A percentile compares a stretch with the other conserved stretches of the same genome.
Conservation (phyloP, 2,329 filamentous ascomycete genomes). For the Pseudocercospora eumusae region DNA sequence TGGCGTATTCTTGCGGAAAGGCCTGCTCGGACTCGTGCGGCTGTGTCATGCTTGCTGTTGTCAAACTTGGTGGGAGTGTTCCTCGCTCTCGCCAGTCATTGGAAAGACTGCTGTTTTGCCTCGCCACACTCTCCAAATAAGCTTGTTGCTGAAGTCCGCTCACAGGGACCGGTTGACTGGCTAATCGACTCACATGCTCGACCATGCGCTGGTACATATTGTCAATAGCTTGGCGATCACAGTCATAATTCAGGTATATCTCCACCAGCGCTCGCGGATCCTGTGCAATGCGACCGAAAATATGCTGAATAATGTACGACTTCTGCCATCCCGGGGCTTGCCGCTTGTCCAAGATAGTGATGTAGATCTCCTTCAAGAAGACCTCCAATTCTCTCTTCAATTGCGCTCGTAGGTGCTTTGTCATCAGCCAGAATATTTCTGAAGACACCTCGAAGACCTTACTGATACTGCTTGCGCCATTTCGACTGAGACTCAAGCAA, state of each 20-base stretch:
- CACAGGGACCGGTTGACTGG: slow-evolving; percentile 74
- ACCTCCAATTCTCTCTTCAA: slow-evolving; percentile 99
- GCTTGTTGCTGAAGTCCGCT: slow-evolving; percentile 77
- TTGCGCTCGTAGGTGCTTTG: slow-evolving; percentile 87
- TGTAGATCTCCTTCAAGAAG: slow-evolving; percentile 95
- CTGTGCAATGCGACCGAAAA: slow-evolving; percentile 78
- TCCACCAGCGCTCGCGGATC: slow-evolving; percentile 90
- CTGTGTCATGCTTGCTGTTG: slow-evolving; percentile 69
- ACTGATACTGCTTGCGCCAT: slow-evolving; percentile 89
- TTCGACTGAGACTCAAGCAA: slow-evolving; percentile 89
- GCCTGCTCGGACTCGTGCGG: slow-evolving; percentile 59
- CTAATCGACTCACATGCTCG: slow-evolving; percentile 87
- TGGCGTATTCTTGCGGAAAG: slow-evolving; percentile 82
- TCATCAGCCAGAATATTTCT: slow-evolving; percentile 97
- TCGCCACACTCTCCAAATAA: slow-evolving; percentile 77
- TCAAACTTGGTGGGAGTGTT: slow-evolving; percentile 83
- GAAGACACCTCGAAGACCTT: slow-evolving; percentile 92
- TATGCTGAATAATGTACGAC: slow-evolving; percentile 76
- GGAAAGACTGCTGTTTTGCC: slow-evolving; percentile 36
- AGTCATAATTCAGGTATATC: slow-evolving; percentile 97
- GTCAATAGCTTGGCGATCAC: slow-evolving; percentile 85
- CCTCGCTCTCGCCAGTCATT: slow-evolving; percentile 83
- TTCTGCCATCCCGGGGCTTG: slow-evolving; percentile 89
- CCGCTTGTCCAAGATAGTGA: slow-evolving; percentile 84
- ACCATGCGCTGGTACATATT: slow-evolving; percentile 96